phyloP scores from a whole-genome alignment of 179 eudicot species.

The Heliamphora pulchella region DNA sequence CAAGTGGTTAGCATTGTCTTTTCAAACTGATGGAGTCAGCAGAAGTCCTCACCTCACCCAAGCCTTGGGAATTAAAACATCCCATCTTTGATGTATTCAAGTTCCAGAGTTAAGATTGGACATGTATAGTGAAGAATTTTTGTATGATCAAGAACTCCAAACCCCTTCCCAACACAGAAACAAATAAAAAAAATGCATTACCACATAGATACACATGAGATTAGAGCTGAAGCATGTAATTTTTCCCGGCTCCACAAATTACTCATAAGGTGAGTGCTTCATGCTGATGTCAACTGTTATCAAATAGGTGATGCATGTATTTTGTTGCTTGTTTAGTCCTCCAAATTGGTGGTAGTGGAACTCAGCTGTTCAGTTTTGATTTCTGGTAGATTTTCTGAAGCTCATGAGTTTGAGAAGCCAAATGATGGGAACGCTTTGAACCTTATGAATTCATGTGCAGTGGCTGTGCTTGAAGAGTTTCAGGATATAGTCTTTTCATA shows the following conservation, averaged over 20 bases:
- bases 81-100: not conserved
- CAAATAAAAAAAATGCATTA: too few relatives aligned
- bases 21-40: not conserved
- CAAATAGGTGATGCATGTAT: not conserved
- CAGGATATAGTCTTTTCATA: conserved; percentile 63
- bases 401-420: conserved; percentile 89
- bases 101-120: not conserved
- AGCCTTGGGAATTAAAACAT: not conserved
- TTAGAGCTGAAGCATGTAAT: not conserved
- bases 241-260: not conserved
- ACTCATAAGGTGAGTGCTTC: not conserved
- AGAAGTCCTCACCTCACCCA: not conserved
- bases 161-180: not conserved
- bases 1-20: not conserved
- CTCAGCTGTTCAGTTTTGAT: conserved; percentile 16
- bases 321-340: conserved; percentile 4
- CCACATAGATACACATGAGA: not conserved
- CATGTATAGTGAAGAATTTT: not conserved
- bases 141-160: not conserved
- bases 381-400: conserved; percentile 74
- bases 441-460: conserved; percentile 91
- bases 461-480: conserved; percentile 65
- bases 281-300: not conserved
- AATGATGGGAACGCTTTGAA: conserved; percentile 81
- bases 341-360: conserved; percentile 15